Evolutionary conservation across 1,284 basidiomycete species (phyloP).

Genomic region (Ceratobasidium theobromae): DNA sequence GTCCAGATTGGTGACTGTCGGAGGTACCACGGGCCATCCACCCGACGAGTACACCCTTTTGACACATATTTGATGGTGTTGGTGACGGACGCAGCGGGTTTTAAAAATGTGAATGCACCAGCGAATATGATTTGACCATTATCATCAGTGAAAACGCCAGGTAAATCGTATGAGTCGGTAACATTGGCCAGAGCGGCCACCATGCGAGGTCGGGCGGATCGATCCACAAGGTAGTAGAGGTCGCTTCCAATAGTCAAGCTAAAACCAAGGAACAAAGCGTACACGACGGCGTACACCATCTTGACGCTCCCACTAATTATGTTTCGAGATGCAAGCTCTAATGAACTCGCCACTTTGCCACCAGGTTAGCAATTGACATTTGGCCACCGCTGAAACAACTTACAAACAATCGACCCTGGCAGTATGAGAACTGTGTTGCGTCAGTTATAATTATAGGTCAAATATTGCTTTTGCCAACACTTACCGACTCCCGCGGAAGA

Average conservation of each 20-base stretch:
- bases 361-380: conserved; percentile 27
- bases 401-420: conserved; percentile 75
- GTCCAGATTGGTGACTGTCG: conserved; percentile 77
- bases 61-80: conserved; percentile 6
- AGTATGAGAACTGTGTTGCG: conserved; percentile 59
- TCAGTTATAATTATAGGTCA: background rate
- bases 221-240: conserved; percentile 77
- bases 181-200: conserved; percentile 49
- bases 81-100: conserved; percentile 10
- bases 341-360: conserved; percentile 71
- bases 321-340: conserved; percentile 86
- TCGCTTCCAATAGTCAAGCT: conserved; percentile 87
- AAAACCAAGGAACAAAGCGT: conserved; percentile 88
- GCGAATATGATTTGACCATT: conserved; percentile 5
- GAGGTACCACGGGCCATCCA: conserved; percentile 70
- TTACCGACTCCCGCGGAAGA: conserved; percentile 69
- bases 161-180: background rate
- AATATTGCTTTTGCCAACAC: background rate
- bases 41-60: conserved; percentile 67
- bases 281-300: conserved; percentile 88
- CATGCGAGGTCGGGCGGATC: conserved; percentile 55
- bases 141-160: conserved; percentile 17
- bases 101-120: conserved; percentile 26
- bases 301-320: conserved; percentile 85
- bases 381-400: conserved; percentile 40